Evolutionary conservation across 352 stramenopile genomes (phyloP).

Genomic region (Globisporangium lucens): DNA sequence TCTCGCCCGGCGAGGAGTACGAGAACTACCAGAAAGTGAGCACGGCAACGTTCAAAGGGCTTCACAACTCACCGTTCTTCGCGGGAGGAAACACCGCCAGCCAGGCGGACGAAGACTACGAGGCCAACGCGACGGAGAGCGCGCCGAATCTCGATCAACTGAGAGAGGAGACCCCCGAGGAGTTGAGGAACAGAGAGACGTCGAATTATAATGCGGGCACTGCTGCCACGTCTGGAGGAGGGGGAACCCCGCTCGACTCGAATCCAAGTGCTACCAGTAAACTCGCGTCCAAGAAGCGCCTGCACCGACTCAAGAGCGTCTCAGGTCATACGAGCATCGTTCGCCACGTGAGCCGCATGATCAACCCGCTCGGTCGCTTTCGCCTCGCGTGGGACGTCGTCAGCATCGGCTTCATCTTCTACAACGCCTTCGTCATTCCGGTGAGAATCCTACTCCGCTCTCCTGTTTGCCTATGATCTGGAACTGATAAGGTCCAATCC

Average conservation of each 20-base stretch:
- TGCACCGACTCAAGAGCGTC: constrained; percentile 33
- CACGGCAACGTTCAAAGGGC: constrained; percentile 26
- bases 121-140: constrained; percentile 12
- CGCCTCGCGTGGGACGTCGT: constrained; percentile 62
- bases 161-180: constrained; percentile 12
- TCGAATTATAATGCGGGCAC: too few species aligned
- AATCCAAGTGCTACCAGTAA: constrained; percentile 1
- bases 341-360: constrained; percentile 35
- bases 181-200: constrained; percentile 4
- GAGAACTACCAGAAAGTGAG: constrained; percentile 68
- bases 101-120: constrained; percentile 26
- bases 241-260: not conserved
- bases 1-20: constrained; percentile 66
- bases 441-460: constrained; percentile 20
- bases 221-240: not conserved
- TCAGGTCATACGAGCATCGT: constrained; percentile 24
- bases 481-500: too few species aligned
- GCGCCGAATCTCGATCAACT: constrained; percentile 14
- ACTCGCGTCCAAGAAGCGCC: constrained; percentile 9
- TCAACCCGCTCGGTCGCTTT: constrained; percentile 55
- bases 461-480: too few species aligned
- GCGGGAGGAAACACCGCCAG: constrained; percentile 18
- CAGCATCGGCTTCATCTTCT: constrained; percentile 73
- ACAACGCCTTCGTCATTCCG: constrained; percentile 64
- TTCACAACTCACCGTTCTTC: constrained; percentile 12